Percentiles rank a stretch among this genome's conserved stretches.
Conservation (phyloP, 1,284 basidiomycete species). For the Anthracocystis setariae region DNA sequence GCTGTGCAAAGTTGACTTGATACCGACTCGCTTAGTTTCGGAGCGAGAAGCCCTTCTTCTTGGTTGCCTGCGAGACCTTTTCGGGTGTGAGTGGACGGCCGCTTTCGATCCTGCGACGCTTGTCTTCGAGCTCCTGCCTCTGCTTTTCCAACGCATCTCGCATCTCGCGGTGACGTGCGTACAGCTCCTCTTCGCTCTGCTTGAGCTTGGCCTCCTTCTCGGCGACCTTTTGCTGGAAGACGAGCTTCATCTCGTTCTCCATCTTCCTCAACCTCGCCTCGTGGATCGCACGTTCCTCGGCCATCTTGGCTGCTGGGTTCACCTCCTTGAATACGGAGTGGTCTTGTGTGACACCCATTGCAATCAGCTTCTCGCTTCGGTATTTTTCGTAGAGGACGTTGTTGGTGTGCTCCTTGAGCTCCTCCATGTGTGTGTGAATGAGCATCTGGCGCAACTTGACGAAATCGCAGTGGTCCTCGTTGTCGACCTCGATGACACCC, state of each 20-base stretch:
- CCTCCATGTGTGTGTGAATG: constrained; percentile 67
- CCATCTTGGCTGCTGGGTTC: constrained; percentile 65
- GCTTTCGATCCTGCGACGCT: constrained; percentile 90
- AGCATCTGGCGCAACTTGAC: constrained; percentile 68
- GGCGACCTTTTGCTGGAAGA: constrained; percentile 67
- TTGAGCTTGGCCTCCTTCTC: constrained; percentile 68
- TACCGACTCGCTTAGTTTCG: constrained; percentile 42
- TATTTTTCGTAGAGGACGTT: constrained; percentile 65
- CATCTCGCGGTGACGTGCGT: constrained; percentile 67
- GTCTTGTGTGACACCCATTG: constrained; percentile 66
- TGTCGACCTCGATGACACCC: constrained; percentile 67
- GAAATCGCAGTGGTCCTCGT: constrained; percentile 67
- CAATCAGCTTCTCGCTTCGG: constrained; percentile 61
- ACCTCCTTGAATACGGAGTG: constrained; percentile 65
- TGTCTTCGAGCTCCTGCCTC: constrained; percentile 93
- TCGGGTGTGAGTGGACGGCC: constrained; percentile 79
- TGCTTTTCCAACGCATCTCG: constrained; percentile 84
- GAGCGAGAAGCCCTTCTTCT: constrained; percentile 63
- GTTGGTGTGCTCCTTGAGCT: constrained; percentile 67
- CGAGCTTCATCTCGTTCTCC: constrained; percentile 68
- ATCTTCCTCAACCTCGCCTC: constrained; percentile 67
- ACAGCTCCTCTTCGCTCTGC: constrained; percentile 67
- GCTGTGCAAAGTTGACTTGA: neutral
- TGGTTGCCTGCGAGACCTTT: constrained; percentile 72
- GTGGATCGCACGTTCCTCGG: constrained; percentile 66